Evolutionary conservation across 495 filamentous ascomycete species (phyloP).

Genomic region (Aspergillus baeticus): DNA sequence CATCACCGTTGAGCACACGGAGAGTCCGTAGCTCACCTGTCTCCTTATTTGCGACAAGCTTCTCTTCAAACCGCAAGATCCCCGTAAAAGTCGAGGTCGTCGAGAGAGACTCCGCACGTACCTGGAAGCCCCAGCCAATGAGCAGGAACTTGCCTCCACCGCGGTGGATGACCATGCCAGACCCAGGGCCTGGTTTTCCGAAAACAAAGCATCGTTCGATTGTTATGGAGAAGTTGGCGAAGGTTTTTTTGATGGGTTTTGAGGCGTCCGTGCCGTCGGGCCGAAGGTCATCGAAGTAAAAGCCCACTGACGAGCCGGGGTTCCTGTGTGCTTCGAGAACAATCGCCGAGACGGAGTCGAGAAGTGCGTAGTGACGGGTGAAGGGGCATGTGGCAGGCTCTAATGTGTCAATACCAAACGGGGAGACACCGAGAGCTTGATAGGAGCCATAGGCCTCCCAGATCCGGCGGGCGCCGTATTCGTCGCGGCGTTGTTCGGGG

Average conservation of each 20-base stretch:
- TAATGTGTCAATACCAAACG: conserved; percentile 49
- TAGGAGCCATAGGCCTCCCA: conserved; percentile 44
- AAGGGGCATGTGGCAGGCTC: conserved; percentile 32
- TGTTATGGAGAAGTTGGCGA: conserved; percentile 30
- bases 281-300: conserved; percentile 46
- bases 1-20: conserved; percentile 47
- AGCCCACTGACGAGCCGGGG: conserved; percentile 37
- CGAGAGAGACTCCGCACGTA: conserved; percentile 26
- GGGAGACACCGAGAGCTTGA: conserved; percentile 39
- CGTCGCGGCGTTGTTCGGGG: conserved; percentile 49
- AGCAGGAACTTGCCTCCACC: conserved; percentile 40
- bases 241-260: conserved; percentile 20
- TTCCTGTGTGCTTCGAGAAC: conserved; percentile 41
- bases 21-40: conserved; percentile 35
- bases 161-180: conserved; percentile 46
- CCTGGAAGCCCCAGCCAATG: conserved; percentile 49
- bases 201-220: conserved; percentile 50
- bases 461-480: conserved; percentile 44
- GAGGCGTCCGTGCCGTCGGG: conserved; percentile 21
- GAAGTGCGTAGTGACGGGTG: conserved; percentile 39
- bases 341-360: conserved; percentile 30
- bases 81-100: conserved; percentile 40
- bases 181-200: conserved; percentile 39
- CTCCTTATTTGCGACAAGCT: conserved; percentile 31
- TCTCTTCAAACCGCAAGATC: conserved; percentile 43